Conservation (phyloP, 2,329 filamentous ascomycete species). For the Ceratocystis papillata region DNA sequence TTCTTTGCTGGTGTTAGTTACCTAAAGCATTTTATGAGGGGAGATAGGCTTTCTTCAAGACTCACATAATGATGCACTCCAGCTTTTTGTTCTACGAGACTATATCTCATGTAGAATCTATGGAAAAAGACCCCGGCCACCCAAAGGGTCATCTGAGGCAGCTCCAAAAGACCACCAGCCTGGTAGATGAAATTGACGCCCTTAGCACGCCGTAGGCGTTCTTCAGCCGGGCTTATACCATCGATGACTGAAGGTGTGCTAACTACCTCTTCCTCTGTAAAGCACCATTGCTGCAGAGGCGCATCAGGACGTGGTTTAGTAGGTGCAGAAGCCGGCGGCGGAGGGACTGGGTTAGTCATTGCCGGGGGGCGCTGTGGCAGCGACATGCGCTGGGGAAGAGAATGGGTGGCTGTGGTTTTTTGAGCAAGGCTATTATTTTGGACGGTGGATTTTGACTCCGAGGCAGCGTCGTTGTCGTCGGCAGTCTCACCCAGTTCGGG, state of each 20-base stretch:
- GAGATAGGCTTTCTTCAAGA: slow-evolving; percentile 25
- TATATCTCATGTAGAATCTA: slow-evolving; percentile 85
- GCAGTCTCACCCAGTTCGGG: slow-evolving; percentile 14
- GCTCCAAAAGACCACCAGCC: slow-evolving; percentile 80
- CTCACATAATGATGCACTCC: slow-evolving; percentile 84
- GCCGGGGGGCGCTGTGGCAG: slow-evolving; percentile 13
- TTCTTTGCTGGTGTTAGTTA: slow-evolving; percentile 38
- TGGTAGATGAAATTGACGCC: slow-evolving; percentile 95
- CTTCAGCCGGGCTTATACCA: slow-evolving; percentile 64
- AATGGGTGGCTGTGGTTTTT: neutral
- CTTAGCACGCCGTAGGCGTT: slow-evolving; percentile 72
- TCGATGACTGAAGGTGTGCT: slow-evolving; percentile 77
- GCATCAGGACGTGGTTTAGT: slow-evolving; percentile 1
- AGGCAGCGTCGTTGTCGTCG: neutral
- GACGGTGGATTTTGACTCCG: neutral
- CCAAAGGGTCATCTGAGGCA: slow-evolving; percentile 84
- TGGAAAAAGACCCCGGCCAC: slow-evolving; percentile 93
- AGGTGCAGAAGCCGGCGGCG: neutral
- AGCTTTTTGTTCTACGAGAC: slow-evolving; percentile 61
- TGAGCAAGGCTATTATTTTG: neutral
- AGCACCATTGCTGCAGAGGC: slow-evolving; percentile 62
- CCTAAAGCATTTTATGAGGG: neutral
- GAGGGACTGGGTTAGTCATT: neutral
- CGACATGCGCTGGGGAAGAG: neutral
- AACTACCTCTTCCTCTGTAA: slow-evolving; percentile 69